Conservation (phyloP, 345 rosid genomes). For the Syzygium aromaticum region DNA sequence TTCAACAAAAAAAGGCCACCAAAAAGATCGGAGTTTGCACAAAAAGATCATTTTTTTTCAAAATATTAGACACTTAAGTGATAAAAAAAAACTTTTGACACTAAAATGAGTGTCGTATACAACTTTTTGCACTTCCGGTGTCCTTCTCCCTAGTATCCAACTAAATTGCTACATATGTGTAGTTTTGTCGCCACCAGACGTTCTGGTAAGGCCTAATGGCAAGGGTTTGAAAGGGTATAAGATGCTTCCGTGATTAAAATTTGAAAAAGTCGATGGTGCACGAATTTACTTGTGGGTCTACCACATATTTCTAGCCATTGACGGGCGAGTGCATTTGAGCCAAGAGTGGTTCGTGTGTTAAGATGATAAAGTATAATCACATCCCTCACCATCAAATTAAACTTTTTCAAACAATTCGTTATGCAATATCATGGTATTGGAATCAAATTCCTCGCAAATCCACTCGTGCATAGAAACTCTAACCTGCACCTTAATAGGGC, state of each 20-base stretch:
- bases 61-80: no score
- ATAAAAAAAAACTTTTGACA: no score
- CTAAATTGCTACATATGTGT: background rate
- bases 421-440: background rate
- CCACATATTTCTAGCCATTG: background rate
- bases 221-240: background rate
- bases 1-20: no score
- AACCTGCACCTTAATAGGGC: accelerated
- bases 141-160: background rate
- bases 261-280: background rate
- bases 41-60: no score
- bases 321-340: background rate
- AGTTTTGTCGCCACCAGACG: background rate
- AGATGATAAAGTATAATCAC: background rate
- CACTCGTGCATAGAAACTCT: background rate
- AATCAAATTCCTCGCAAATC: background rate
- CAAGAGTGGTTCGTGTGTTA: background rate
- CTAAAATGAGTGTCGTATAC: no score
- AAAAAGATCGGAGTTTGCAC: no score
- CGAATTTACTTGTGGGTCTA: background rate
- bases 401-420: background rate
- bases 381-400: background rate
- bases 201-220: background rate
- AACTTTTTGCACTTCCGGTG: no score
- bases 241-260: background rate